Evolutionary conservation across 1,284 basidiomycete genomes (phyloP), one percentile per base, ranked within the genome.

Genomic region (Trametes pubescens): DNA sequence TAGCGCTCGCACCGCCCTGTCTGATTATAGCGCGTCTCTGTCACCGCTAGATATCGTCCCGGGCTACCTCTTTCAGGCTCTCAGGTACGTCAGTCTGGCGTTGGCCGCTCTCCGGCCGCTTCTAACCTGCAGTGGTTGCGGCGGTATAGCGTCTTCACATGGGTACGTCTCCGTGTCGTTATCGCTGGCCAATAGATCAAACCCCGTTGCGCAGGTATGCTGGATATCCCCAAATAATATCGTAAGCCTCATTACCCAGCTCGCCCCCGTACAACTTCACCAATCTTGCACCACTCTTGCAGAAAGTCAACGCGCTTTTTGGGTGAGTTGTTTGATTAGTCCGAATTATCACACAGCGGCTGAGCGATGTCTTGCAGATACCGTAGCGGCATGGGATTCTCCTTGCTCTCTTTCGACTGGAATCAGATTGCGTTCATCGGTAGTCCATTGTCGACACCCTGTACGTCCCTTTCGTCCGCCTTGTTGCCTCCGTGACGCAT

Each of bases 191-290:
- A 51, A 16, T 44, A n/a, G 29, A 18, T 29, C 29, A 14, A 18
- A 4, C 29, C 21, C 35, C 18, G 21, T 61, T 34, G 49, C 49
- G 14, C 44, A 77, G 76, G 76, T 71, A 2, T 92, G 90, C 78
- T 94, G 92, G 92, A 88, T 92, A 62, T 84, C 81, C 10, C 94
- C 94, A 0, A 86, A 95, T 63, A 88, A 90, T 67, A 69, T 85
- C 29, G 73, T 75, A 56, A 69, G 75, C 73, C 38, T 37, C 59
- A 13, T 29, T 9, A 24, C 13, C 21, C 37, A 13, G 21, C 9
- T 14, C 37, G n/a, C 16, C 8, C 2, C 14, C 29, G 2, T 51
- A 22, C 35, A 26, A 9, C 52, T 18, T 22, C 5, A 4, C 13
- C 13, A 48, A 11, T 24, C 1, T 11, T 6, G 14, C 47, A 14